A percentile compares a stretch with the other conserved stretches of the same genome.
These are phyloP conservation scores for Paramecium pentaurelia DNA, from an alignment of 73 alveolate species.

Conservation along the genomic window DNA sequence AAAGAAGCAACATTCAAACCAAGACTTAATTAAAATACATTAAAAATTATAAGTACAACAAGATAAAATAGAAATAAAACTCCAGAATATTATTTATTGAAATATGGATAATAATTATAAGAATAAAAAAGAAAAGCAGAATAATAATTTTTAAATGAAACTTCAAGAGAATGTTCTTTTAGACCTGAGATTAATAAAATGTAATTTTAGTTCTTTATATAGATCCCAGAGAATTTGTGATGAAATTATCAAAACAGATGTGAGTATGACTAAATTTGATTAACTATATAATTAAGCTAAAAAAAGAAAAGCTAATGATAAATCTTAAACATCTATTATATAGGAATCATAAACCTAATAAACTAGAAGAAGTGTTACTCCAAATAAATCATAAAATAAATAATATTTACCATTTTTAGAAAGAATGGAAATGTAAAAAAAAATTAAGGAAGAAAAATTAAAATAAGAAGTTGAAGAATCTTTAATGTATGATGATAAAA, in stretches of 20 bases:
- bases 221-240: slow-evolving; percentile 1
- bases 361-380: background rate
- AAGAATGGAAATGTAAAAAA: slow-evolving; percentile 29
- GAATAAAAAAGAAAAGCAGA: slow-evolving; percentile 1
- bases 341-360: background rate
- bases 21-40: background rate
- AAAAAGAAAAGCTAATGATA: background rate
- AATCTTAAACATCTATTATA: background rate
- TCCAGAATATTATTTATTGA: slow-evolving; percentile 11
- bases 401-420: slow-evolving; percentile 4
- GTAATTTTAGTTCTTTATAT: background rate
- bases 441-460: background rate
- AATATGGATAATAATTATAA: background rate
- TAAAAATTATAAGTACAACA: background rate
- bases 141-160: background rate
- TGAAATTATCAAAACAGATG: background rate
- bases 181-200: slow-evolving; percentile 32
- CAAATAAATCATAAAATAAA: background rate
- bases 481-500: background rate
- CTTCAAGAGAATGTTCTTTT: slow-evolving; percentile 20
- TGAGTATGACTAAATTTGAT: slow-evolving; percentile 23
- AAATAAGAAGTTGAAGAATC: background rate
- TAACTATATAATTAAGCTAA: background rate
- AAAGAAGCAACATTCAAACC: slow-evolving; percentile 19
- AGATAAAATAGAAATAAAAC: background rate